Base-by-base conservation (phyloP, 768 basidiomycete species). In the Dioszegia hungarica region DNA sequence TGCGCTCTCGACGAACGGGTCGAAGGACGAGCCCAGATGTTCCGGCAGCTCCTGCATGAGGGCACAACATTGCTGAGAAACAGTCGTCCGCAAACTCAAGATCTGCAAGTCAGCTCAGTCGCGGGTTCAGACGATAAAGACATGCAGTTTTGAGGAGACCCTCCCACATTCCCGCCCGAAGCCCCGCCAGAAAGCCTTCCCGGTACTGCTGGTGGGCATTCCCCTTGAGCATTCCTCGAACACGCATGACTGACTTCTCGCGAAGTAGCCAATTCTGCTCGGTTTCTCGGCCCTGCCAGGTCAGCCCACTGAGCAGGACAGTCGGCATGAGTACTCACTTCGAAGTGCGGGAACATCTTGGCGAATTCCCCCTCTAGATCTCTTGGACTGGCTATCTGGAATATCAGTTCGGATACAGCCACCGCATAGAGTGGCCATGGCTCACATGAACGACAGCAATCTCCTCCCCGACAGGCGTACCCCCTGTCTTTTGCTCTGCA, bases 231-330 rank as follows among this genome's bases (percentile, higher is more conserved):
- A 95, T 90, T 17, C 92, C 89, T 40, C 92, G 83, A 8, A 97
- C 86, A 17, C 84, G 82, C 39, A 83, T 80, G 59, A 93, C 81
- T 10, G 87, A 81, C 63, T 81, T 82, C 60, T 99, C 94, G 57
- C 94, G 82, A 27, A 80, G 78, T 39, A 83, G 80, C 94, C 94
- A 99, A 66, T 99, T 99, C 61, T 93, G 89, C 72, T 99, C 94
- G 0, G 88, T 88, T 78, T 99, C 94, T 78, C 84, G 94, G n/a
- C 94, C 95, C 87, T 91, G 60, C 2, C 54, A 43, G 43, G 40
- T 52, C 17, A 56, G 49, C 38, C 34, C 10, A 17, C 19, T 24
- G 31, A 48, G 31, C 54, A 40, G 17, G 12, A n/a, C 20, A n/a
- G 15, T 17, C 29, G 20, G 48, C 62, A 51, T 40, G 39, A 41